phyloP scores from a whole-genome alignment of 257 asterid genomes.

The Solanum bulbocastanum region DNA sequence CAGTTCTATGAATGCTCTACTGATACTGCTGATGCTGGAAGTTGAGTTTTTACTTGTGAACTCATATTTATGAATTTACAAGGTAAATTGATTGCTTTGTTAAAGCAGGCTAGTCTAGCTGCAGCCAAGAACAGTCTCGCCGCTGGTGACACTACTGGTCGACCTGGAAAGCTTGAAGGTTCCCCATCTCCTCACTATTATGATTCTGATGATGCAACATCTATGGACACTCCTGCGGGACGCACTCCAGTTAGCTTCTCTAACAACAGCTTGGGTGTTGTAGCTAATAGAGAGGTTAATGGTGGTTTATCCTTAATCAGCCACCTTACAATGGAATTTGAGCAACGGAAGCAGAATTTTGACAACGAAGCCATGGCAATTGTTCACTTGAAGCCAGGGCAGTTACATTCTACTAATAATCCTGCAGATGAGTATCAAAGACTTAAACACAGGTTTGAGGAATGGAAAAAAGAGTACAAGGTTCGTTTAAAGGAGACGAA shows the following conservation, averaged over 20 bases:
- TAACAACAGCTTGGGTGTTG: slow-evolving; percentile 23
- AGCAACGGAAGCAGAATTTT: slow-evolving; percentile 38
- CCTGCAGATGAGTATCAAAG: slow-evolving; percentile 34
- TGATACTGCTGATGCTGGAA: not conserved
- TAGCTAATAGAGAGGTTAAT: slow-evolving; percentile 24
- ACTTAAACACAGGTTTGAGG: slow-evolving; percentile 48
- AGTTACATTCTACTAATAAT: slow-evolving; percentile 8
- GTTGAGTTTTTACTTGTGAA: not conserved
- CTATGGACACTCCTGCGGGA: slow-evolving; percentile 58
- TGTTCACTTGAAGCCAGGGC: slow-evolving; percentile 32
- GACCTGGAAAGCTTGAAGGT: slow-evolving; percentile 30
- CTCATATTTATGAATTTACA: not conserved
- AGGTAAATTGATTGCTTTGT: slow-evolving; percentile 3
- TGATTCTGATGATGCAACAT: slow-evolving; percentile 53
- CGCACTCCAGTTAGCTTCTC: slow-evolving; percentile 41
- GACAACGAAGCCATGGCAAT: slow-evolving; percentile 43
- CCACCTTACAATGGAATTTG: slow-evolving; percentile 60
- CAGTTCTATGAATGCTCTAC: not conserved
- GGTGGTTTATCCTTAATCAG: slow-evolving; percentile 24
- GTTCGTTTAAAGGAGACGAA: slow-evolving; percentile 54
- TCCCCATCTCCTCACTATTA: slow-evolving; percentile 48
- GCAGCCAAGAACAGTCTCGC: slow-evolving; percentile 53
- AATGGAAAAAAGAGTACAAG: slow-evolving; percentile 63
- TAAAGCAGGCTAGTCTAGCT: slow-evolving; percentile 55
- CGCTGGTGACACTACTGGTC: slow-evolving; percentile 26